Evolutionary conservation across 164 flowering plant species (phyloP).

Genomic region (Cinnamomum micranthum): DNA sequence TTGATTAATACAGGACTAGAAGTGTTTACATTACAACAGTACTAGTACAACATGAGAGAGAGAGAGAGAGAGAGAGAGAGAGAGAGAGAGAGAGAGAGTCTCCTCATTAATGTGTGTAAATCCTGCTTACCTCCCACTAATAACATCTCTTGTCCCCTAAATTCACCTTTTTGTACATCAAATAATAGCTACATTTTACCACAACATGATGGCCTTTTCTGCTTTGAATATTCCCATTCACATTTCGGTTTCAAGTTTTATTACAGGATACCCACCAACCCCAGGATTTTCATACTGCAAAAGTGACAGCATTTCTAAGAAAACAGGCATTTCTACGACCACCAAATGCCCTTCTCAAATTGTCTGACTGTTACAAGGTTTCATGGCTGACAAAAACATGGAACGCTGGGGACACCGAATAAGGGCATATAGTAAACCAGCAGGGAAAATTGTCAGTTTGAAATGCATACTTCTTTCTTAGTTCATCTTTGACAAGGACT

Average conservation of each 20-base stretch:
- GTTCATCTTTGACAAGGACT: not conserved
- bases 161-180: constrained; percentile 21
- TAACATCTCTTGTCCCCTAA: constrained; percentile 6
- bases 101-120: too few species aligned
- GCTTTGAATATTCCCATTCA: constrained; percentile 21
- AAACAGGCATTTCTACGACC: not conserved
- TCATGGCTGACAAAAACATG: not conserved
- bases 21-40: not conserved
- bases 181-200: constrained; percentile 22
- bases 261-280: constrained; percentile 10
- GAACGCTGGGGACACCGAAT: not conserved
- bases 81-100: constrained; percentile 3
- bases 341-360: constrained; percentile 1
- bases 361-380: constrained; percentile 1
- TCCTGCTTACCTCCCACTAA: too few species aligned
- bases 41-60: not conserved
- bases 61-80: constrained; percentile 2
- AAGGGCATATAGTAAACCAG: too few species aligned
- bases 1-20: too few species aligned
- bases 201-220: constrained; percentile 7
- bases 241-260: constrained; percentile 9
- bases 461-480: not conserved
- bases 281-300: not conserved
- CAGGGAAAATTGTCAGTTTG: not conserved
- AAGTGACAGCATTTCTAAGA: constrained; percentile 10